phyloP scores from a whole-genome alignment of 2,329 filamentous ascomycete species.

The Aaosphaeria pasadenensis region DNA sequence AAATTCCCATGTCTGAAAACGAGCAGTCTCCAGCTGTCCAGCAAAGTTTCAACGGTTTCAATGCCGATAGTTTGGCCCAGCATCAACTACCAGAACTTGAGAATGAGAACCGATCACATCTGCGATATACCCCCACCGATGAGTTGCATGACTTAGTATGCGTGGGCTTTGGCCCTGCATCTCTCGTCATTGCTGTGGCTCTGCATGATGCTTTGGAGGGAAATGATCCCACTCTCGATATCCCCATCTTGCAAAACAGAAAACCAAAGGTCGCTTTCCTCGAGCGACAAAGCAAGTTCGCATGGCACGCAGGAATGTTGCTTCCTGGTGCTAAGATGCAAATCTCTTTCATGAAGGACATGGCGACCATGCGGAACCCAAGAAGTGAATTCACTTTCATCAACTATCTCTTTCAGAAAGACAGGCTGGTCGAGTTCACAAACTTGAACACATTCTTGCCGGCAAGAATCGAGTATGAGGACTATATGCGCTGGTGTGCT shows the following conservation, averaged over 20 bases:
- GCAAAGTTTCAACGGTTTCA: conserved; percentile 17
- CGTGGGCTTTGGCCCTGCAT: conserved; percentile 90
- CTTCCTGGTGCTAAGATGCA: conserved; percentile 94
- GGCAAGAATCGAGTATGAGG: conserved; percentile 83
- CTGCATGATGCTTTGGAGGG: conserved; percentile 68
- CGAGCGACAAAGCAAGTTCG: conserved; percentile 78
- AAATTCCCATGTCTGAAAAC: conserved; percentile 17
- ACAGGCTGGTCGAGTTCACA: conserved; percentile 82
- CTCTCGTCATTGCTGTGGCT: conserved; percentile 83
- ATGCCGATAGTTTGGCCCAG: conserved; percentile 21
- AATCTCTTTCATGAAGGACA: conserved; percentile 95
- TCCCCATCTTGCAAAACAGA: conserved; percentile 34
- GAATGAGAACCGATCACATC: conserved; percentile 41
- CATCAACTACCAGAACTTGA: conserved; percentile 13
- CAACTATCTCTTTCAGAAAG: conserved; percentile 84
- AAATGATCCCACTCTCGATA: conserved; percentile 30
- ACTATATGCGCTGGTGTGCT: conserved; percentile 93
- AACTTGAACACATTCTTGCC: conserved; percentile 89
- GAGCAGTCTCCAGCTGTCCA: conserved; percentile 18
- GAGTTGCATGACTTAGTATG: conserved; percentile 82
- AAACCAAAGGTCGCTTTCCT: conserved; percentile 77
- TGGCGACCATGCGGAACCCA: conserved; percentile 85
- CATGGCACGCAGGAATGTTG: conserved; percentile 95
- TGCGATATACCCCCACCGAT: conserved; percentile 55
- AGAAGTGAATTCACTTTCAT: conserved; percentile 91